Percentiles rank a stretch among this genome's conserved stretches.
Conservation (phyloP, 148 eudicot genomes). For the Fagopyrum homotropicum region DNA sequence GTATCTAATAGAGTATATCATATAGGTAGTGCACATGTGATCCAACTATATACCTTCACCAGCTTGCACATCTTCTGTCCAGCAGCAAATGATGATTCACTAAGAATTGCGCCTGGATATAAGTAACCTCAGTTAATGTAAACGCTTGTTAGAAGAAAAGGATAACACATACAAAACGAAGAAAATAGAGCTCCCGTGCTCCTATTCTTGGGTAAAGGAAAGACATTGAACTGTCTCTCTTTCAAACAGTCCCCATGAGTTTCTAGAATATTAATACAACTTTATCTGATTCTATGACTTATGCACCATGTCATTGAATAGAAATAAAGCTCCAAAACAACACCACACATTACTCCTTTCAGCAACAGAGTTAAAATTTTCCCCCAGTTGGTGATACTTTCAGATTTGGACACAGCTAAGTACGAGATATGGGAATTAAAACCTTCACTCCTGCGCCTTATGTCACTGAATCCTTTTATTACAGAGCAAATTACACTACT, state of each 20-base stretch:
- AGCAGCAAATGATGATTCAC: constrained; percentile 67
- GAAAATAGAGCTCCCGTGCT: background rate
- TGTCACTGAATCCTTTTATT: background rate
- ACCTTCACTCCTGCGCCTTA: background rate
- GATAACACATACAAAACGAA: background rate
- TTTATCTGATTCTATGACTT: background rate
- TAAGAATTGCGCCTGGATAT: constrained; percentile 36
- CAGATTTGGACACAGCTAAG: background rate
- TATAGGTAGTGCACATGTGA: background rate
- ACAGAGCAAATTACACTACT: background rate
- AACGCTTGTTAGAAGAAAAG: background rate
- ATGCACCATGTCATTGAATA: background rate
- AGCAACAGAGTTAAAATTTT: background rate
- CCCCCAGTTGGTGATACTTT: background rate
- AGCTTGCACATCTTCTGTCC: constrained; percentile 77
- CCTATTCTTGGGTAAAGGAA: background rate
- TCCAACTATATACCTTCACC: constrained; percentile 58
- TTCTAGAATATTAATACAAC: background rate
- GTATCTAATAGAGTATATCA: background rate
- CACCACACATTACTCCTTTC: background rate
- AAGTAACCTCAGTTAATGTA: background rate
- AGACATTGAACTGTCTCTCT: background rate
- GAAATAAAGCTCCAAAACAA: background rate
- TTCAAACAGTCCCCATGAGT: background rate
- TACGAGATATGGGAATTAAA: background rate